Base-by-base conservation (phyloP, 2,329 filamentous ascomycete species). In the Aspergillus brunneoviolaceus region DNA sequence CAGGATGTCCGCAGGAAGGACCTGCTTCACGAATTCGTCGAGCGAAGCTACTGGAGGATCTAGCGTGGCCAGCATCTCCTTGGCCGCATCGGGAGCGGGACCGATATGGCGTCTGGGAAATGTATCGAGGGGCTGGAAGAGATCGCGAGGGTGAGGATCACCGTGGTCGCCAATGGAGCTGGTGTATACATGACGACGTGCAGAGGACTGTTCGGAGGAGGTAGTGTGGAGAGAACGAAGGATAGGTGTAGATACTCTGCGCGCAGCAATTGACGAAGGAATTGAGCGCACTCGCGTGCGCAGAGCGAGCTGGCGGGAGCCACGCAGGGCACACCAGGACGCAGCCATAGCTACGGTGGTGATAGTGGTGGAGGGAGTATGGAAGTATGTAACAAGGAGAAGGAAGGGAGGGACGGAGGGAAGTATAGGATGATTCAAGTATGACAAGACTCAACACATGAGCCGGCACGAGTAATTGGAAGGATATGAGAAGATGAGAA, bases 111-210 rank as follows among this genome's bases (percentile, higher is more conserved):
- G 87, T 60, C 89, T 84, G 58, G 89, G 83, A 71, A 96, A 96
- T 47, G 86, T 81, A 71, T 83, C 81, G 49, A 83, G 73, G 51
- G 81, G 80, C 42, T 78, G 77, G 64, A 80, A 79, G 49, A 77
- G 64, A 58, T 80, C 75, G 50, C 69, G 68, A 21, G 74, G 74
- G 51, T 75, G 71, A 16, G 73, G 71, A 23, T 71, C 72, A 27
- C 74, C 93, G 77, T 98, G 94, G 67, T 96, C 92, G 6, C 92
- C 95, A 5, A 93, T 89, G 0, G 94, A 96, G 75, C 90, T 96
- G 72, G 90, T 92, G 76, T 97, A 91, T 21, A 99, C 94, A 35
- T 68, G 65, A 39, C 76, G 72, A 51, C 66, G 71, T 6, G 69
- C 51, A 1, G 65, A 57, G 6, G 68, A 61, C 47, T 69, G 65